These are phyloP conservation scores for Spatholobus suberectus DNA, from an alignment of 306 rosid genomes.

Conservation along the genomic window DNA sequence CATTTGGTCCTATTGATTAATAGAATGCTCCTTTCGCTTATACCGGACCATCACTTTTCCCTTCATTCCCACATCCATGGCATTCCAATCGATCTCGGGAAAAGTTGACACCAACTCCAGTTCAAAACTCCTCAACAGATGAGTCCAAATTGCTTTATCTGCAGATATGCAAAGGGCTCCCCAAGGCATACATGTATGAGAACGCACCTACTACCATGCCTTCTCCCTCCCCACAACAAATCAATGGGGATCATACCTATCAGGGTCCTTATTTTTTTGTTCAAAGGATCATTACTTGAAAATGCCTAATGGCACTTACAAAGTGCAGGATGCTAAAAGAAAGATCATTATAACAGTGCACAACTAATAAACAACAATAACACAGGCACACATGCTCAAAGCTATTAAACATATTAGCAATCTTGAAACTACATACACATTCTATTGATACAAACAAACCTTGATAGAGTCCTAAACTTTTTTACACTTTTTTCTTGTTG, in stretches of 20 bases:
- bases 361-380: no score
- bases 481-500: no score
- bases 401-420: no score
- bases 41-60: constrained; percentile 97
- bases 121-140: constrained; percentile 92
- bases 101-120: constrained; percentile 85
- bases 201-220: constrained; percentile 90
- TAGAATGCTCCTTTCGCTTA: constrained; percentile 74
- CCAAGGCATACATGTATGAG: constrained; percentile 97
- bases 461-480: no score
- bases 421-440: no score
- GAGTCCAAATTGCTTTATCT: constrained; percentile 95
- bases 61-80: constrained; percentile 98
- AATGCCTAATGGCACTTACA: no score
- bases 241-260: constrained; percentile 81
- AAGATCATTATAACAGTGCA: no score
- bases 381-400: no score
- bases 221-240: constrained; percentile 78
- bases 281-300: no score
- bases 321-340: no score
- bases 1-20: constrained; percentile 39
- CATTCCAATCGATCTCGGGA: constrained; percentile 97
- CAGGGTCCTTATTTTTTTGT: no score
- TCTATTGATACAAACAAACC: no score
- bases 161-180: constrained; percentile 96